Evolutionary conservation across 306 rosid species (phyloP).

Genomic region (Senna siamea): DNA sequence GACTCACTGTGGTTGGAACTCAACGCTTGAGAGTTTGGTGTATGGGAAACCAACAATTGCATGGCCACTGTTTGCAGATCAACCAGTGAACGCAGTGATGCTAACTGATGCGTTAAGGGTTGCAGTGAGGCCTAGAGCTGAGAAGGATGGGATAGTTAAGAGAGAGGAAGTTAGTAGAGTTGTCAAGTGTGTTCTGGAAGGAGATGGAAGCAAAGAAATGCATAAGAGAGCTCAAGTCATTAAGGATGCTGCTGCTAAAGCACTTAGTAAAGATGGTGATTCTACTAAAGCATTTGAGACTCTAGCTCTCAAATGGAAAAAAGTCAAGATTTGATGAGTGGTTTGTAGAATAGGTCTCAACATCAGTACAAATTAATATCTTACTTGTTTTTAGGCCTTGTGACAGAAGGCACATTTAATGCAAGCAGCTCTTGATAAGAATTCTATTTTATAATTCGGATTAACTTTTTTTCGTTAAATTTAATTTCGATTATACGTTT

Average conservation of each 20-base stretch:
- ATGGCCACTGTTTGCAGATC: conserved; percentile 5
- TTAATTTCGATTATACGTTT: too few species aligned
- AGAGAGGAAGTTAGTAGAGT: conserved; percentile 23
- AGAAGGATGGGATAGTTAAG: not conserved
- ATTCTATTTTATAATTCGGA: too few species aligned
- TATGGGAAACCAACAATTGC: not conserved
- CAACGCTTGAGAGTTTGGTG: not conserved
- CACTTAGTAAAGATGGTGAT: too few species aligned
- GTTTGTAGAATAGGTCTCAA: too few species aligned
- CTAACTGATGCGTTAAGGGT: not conserved
- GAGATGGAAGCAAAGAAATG: conserved; percentile 13
- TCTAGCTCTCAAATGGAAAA: too few species aligned
- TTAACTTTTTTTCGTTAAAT: too few species aligned
- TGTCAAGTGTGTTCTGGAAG: not conserved
- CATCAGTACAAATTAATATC: too few species aligned
- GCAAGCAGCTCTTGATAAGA: too few species aligned
- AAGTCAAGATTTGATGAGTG: too few species aligned
- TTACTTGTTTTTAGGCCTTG: too few species aligned
- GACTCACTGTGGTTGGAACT: conserved; percentile 10
- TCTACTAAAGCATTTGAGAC: too few species aligned
- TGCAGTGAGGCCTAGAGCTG: conserved; percentile 9
- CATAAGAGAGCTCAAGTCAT: not conserved
- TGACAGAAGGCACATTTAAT: too few species aligned
- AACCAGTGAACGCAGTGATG: not conserved
- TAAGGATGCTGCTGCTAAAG: not conserved